A percentile compares a stretch with the other conserved stretches of the same genome.
Evolutionary conservation across 257 asterid species (phyloP).

Genomic region (Solanum commersonii): DNA sequence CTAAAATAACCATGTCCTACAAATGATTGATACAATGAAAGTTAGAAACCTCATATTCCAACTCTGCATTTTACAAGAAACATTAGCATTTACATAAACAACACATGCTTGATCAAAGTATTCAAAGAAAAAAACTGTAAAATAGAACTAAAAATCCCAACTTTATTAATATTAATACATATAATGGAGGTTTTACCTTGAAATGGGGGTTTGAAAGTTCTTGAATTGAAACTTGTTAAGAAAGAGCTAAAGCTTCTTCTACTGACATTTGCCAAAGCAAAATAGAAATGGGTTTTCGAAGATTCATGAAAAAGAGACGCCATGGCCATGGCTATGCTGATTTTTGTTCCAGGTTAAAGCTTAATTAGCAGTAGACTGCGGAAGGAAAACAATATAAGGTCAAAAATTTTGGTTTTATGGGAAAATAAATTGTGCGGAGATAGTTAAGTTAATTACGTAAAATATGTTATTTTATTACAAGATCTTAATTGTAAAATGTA

Average conservation of each 20-base stretch:
- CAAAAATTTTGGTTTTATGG: not conserved
- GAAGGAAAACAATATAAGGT: not conserved
- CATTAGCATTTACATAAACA: not conserved
- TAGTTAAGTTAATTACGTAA: too few relatives aligned
- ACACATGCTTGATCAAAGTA: not conserved
- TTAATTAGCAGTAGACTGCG: not conserved
- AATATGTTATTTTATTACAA: too few relatives aligned
- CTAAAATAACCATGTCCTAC: not conserved
- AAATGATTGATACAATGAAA: not conserved
- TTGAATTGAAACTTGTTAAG: constrained; percentile 12
- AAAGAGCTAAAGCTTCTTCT: constrained; percentile 7
- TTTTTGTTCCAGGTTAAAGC: not conserved
- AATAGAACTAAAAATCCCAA: not conserved
- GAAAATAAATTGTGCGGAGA: not conserved
- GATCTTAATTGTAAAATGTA: too few relatives aligned
- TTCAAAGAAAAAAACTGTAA: not conserved
- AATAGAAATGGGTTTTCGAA: constrained; percentile 14
- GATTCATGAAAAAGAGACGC: constrained; percentile 27
- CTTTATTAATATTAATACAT: not conserved
- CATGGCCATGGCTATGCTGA: constrained; percentile 8
- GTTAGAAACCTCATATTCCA: not conserved
- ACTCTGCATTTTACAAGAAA: not conserved
- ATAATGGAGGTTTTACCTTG: constrained; percentile 28
- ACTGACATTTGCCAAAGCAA: constrained; percentile 5
- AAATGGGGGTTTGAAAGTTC: constrained; percentile 10